Conservation (phyloP, 441 rosid genomes). For the Euphorbia celastroides region DNA sequence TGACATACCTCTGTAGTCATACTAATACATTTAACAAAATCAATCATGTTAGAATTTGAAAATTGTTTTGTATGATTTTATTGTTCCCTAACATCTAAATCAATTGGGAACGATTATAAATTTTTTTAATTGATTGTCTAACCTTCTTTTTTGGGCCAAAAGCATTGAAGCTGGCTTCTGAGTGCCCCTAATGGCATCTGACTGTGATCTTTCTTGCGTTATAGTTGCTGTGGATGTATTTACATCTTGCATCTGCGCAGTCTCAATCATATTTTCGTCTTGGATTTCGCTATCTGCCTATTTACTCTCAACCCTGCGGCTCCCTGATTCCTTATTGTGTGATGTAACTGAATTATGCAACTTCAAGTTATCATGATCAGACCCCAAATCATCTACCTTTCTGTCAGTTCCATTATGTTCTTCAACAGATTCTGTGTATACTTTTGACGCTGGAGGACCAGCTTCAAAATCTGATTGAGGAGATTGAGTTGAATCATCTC, state of each 20-base stretch:
- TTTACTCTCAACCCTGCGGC: slow-evolving; percentile 20
- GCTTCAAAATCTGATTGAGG: slow-evolving; percentile 18
- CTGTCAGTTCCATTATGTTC: slow-evolving; percentile 21
- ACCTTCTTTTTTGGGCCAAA: slow-evolving; percentile 33
- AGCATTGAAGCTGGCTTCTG: slow-evolving; percentile 23
- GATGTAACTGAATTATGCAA: slow-evolving; percentile 24
- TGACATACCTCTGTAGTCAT: background rate
- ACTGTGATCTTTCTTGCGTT: slow-evolving; percentile 21
- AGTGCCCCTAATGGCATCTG: slow-evolving; percentile 21
- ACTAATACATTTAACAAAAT: background rate
- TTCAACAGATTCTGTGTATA: slow-evolving; percentile 19
- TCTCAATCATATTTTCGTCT: slow-evolving; percentile 18
- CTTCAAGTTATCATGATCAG: slow-evolving; percentile 23
- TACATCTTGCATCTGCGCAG: slow-evolving; percentile 20
- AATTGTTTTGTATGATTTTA: background rate
- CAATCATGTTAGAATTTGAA: background rate
- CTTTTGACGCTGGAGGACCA: slow-evolving; percentile 18
- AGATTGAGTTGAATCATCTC: slow-evolving; percentile 22
- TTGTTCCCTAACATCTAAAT: background rate
- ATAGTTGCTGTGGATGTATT: slow-evolving; percentile 22
- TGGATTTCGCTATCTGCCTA: slow-evolving; percentile 23
- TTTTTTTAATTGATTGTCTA: slow-evolving; percentile 16
- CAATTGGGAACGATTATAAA: background rate
- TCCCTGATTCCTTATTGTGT: slow-evolving; percentile 22
- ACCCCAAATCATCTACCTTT: slow-evolving; percentile 15